These are phyloP conservation scores for Astrothelium subdiscretum DNA, from an alignment of 495 filamentous ascomycete species.

Conservation along the genomic window DNA sequence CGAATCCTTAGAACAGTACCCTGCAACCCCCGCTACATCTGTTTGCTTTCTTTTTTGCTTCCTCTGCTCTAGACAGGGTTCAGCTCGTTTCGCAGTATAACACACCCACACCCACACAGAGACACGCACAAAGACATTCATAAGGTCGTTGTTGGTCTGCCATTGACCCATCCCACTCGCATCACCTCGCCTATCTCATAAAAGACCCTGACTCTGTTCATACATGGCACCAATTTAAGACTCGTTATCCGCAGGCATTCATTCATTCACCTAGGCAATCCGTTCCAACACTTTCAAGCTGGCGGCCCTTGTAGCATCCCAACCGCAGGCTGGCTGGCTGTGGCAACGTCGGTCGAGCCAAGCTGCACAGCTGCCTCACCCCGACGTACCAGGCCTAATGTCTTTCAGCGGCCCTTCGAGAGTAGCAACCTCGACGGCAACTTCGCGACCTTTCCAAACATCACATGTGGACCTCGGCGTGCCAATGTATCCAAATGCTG, in stretches of 20 bases:
- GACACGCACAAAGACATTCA: not conserved
- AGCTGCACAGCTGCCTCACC: conserved; percentile 16
- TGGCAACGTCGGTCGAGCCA: conserved; percentile 22
- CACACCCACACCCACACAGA: too few relatives aligned
- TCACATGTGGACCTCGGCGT: conserved; percentile 21
- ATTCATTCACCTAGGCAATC: not conserved
- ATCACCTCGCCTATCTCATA: not conserved
- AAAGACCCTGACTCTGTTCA: not conserved
- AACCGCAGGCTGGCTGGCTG: conserved; percentile 13
- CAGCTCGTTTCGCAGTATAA: not conserved
- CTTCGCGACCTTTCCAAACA: conserved; percentile 14
- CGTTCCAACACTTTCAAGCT: conserved; percentile 1
- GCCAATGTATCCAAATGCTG: conserved; percentile 16
- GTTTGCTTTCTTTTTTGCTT: not conserved
- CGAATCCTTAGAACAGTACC: not conserved
- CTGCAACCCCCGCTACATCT: not conserved
- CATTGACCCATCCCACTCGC: not conserved
- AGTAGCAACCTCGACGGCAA: conserved; percentile 9
- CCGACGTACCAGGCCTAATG: conserved; percentile 16
- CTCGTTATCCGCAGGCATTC: not conserved
- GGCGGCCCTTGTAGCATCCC: conserved; percentile 20
- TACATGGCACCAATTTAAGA: not conserved
- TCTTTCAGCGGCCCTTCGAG: conserved; percentile 16
- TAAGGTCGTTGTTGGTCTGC: not conserved
- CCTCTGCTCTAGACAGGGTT: not conserved